Base-by-base conservation (phyloP, 2,329 filamentous ascomycete genomes). In the Penicillium italicum region DNA sequence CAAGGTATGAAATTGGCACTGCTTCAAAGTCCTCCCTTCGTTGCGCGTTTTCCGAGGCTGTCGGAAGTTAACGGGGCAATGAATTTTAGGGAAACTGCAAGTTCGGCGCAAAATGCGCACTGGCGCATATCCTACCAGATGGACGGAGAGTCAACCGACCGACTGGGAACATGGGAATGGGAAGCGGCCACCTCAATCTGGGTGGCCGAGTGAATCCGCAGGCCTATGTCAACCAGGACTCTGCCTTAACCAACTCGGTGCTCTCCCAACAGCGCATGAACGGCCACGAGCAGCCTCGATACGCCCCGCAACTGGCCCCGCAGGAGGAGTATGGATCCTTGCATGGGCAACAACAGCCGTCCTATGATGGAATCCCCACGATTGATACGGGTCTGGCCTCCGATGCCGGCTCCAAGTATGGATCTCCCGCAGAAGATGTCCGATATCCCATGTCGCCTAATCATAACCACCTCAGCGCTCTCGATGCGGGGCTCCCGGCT, bases 71-170 rank as follows among this genome's bases (percentile, higher is more conserved):
- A 69, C 69, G 66, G 61, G 67, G 49, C 36, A 41, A 20, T 55
- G 28, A 14, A 14, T 31, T 55, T 50, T 67, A 97, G 91, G 94
- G 94, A 64, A 97, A 97, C 76, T 99, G 94, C 85, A 97, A 97
- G 75, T 99, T 97, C 73, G 94, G 94, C 60, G 89, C 91, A 61
- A 97, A 97, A 77, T 99, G 94, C 80, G 93, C 93, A 69, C 90
- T 97, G 70, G 90, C 95, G 62, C 94, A 99, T 75, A 89, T 97
- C 68, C 86, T 97, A 46, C 91, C 92, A 65, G 92, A 97, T 74
- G 94, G 94, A 57, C 87, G 91, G 67, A 85, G 93, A 71, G 90
- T 97, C 71, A 97, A 97, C 75, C 77, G 89, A 81, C 79, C 88
- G 31, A 78, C 76, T 64, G 69, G 76, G 44, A 74, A 74, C 55